phyloP scores from a whole-genome alignment of 345 rosid species.

The Excoecaria agallocha region DNA sequence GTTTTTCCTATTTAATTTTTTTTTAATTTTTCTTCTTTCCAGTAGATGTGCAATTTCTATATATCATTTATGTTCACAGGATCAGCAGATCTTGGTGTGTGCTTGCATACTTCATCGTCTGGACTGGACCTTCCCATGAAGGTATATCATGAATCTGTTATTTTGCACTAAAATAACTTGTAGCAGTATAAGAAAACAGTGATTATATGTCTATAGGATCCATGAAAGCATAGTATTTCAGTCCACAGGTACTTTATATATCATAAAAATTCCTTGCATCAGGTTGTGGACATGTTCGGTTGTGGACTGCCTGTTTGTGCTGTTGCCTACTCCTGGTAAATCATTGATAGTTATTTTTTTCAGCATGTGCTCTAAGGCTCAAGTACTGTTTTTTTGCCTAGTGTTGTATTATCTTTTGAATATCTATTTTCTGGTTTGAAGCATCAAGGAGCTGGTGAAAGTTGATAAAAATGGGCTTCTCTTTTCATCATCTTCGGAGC shows the following conservation, averaged over 20 bases:
- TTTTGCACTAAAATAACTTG: not conserved
- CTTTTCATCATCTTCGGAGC: constrained; percentile 92
- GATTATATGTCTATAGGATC: not conserved
- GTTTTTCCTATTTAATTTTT: not conserved
- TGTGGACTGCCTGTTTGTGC: constrained; percentile 97
- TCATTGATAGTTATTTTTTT: constrained; percentile 2
- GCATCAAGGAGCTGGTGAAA: constrained; percentile 82
- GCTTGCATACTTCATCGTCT: constrained; percentile 96
- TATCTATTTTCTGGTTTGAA: constrained; percentile 26
- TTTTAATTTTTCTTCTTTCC: not conserved
- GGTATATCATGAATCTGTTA: constrained; percentile 29
- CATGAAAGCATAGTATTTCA: not conserved
- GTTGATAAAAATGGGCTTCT: constrained; percentile 81
- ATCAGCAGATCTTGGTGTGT: constrained; percentile 91
- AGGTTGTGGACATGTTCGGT: constrained; percentile 99
- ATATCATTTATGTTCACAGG: constrained; percentile 39
- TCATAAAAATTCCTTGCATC: constrained; percentile 11
- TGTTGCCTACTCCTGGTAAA: constrained; percentile 91
- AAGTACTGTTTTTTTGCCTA: not conserved
- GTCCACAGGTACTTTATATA: not conserved
- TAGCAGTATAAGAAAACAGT: not conserved
- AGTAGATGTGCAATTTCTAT: not conserved
- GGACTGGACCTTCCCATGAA: constrained; percentile 99
- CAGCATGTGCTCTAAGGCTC: not conserved
- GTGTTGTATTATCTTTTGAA: not conserved